Conservation (phyloP, 306 rosid genomes). For the Cucurbita moschata region DNA sequence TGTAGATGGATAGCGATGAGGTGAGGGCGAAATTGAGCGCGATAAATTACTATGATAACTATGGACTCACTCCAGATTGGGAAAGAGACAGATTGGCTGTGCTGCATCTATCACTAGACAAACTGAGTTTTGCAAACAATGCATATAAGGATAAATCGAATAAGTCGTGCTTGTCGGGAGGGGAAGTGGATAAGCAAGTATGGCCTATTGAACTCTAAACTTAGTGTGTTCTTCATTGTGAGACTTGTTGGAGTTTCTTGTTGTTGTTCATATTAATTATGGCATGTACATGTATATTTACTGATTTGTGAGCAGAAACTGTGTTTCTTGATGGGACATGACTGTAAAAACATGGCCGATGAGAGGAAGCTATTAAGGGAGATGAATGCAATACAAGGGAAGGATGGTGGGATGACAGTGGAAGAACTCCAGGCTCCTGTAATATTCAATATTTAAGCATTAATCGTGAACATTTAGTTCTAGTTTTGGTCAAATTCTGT, state of each 20-base stretch:
- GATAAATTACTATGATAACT: background rate
- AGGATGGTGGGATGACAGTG: background rate
- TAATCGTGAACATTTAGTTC: background rate
- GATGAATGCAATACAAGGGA: conserved; percentile 6
- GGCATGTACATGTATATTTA: background rate
- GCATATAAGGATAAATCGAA: background rate
- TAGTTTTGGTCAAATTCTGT: background rate
- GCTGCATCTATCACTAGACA: conserved; percentile 9
- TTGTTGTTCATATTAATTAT: background rate
- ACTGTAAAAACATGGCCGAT: conserved; percentile 5
- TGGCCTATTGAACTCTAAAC: background rate
- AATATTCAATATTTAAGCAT: background rate
- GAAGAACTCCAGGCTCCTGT: background rate
- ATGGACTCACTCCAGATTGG: background rate
- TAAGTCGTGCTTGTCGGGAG: background rate
- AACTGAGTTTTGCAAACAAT: conserved; percentile 12
- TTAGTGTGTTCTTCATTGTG: background rate
- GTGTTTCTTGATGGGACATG: conserved; percentile 15
- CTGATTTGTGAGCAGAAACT: conserved; percentile 11
- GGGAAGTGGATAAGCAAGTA: conserved; percentile 13
- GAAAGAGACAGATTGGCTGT: background rate
- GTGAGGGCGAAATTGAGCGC: background rate
- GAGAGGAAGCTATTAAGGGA: conserved; percentile 22
- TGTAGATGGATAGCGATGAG: background rate
- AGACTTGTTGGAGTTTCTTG: background rate